phyloP scores from a whole-genome alignment of 768 basidiomycete species.

The Kwoniella dendrophila region DNA sequence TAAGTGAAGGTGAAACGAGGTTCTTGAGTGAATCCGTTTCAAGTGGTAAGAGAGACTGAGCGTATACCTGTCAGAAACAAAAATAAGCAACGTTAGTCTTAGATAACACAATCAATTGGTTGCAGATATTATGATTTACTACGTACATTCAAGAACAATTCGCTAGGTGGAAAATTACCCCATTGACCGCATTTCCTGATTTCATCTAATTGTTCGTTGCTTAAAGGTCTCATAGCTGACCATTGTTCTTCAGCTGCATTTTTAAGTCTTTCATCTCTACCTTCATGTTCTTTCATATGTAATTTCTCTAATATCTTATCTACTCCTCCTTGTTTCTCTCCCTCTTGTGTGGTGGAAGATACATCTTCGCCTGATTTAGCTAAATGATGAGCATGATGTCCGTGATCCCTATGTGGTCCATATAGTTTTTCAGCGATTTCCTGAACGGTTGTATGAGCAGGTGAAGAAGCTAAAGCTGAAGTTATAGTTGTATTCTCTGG shows the following conservation, averaged over 20 bases:
- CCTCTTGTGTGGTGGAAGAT: background rate
- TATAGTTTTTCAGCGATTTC: conserved; percentile 22
- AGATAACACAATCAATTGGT: too few species aligned
- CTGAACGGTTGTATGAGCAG: background rate
- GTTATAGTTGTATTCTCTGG: conserved; percentile 4
- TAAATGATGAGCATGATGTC: conserved; percentile 21
- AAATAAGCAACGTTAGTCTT: background rate
- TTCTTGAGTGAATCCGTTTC: conserved; percentile 30
- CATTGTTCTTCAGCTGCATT: conserved; percentile 31
- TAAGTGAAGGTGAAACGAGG: conserved; percentile 33
- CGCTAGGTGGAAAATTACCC: conserved; percentile 24
- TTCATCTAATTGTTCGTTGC: conserved; percentile 21
- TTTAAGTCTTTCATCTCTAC: conserved; percentile 4
- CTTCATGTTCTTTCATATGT: conserved; percentile 19
- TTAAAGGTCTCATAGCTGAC: conserved; percentile 21
- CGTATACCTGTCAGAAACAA: conserved; percentile 21
- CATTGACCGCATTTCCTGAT: conserved; percentile 26
- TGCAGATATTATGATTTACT: conserved; percentile 7
- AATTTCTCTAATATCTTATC: conserved; percentile 35
- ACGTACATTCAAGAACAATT: conserved; percentile 30
- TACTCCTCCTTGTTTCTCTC: conserved; percentile 8
- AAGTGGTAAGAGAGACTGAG: conserved; percentile 26
- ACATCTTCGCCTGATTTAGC: conserved; percentile 14
- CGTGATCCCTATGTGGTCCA: conserved; percentile 19
- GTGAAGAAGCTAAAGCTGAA: conserved; percentile 6